These are phyloP conservation scores for Marasmius fiardii DNA, from an alignment of 1,284 basidiomycete species.

Conservation along the genomic window DNA sequence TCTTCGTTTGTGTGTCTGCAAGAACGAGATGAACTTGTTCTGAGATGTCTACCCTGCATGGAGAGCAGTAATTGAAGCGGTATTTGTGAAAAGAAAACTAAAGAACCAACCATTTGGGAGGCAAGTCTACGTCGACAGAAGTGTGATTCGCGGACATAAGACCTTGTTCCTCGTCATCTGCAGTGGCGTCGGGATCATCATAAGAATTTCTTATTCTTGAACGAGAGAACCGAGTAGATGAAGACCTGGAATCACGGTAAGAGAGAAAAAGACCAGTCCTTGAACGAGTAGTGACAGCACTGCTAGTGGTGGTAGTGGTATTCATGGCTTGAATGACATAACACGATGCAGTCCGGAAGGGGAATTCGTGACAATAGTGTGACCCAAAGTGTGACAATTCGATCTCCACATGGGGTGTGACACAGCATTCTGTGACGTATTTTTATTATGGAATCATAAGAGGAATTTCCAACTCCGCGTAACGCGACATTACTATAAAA, in stretches of 20 bases:
- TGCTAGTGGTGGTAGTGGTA: constrained; percentile 5
- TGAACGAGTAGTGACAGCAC: constrained; percentile 65
- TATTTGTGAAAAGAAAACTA: constrained; percentile 7
- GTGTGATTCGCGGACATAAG: constrained; percentile 60
- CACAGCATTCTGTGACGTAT: neutral
- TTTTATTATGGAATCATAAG: neutral
- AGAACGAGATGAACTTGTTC: constrained; percentile 86
- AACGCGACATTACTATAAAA: neutral
- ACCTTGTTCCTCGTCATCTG: constrained; percentile 65
- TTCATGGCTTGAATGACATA: neutral
- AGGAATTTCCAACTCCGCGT: neutral
- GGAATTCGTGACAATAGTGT: neutral
- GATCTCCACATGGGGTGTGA: neutral
- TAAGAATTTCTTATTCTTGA: constrained; percentile 34
- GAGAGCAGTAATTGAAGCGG: constrained; percentile 17
- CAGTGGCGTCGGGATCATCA: constrained; percentile 35
- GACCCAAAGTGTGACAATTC: neutral
- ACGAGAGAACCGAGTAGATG: constrained; percentile 44
- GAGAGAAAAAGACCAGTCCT: constrained; percentile 94
- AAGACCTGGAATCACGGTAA: constrained; percentile 80
- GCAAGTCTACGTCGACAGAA: constrained; percentile 58
- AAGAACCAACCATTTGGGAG: constrained; percentile 64
- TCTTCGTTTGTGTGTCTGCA: constrained; percentile 67
- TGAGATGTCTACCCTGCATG: constrained; percentile 82
- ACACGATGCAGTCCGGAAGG: neutral